These are phyloP conservation scores for Exophiala sideris DNA, from an alignment of 2,329 filamentous ascomycete species.

Conservation along the genomic window DNA sequence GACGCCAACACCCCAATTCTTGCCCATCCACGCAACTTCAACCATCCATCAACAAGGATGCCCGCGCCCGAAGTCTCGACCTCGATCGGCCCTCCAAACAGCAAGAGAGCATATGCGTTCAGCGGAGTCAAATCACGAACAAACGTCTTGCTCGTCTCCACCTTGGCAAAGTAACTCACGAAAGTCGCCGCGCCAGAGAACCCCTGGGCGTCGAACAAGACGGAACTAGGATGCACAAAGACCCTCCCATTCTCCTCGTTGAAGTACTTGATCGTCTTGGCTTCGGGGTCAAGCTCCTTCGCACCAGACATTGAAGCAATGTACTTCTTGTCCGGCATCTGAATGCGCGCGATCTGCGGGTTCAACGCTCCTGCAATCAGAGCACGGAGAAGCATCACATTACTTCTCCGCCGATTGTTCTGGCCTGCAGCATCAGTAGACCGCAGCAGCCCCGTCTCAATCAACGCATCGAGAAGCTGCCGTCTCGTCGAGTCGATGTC, in stretches of 20 bases:
- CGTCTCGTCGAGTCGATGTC: constrained; percentile 84
- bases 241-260: constrained; percentile 80
- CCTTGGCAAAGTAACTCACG: constrained; percentile 86
- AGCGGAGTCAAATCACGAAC: constrained; percentile 89
- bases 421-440: constrained; percentile 49
- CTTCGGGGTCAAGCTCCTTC: constrained; percentile 89
- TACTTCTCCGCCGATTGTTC: constrained; percentile 23
- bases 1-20: constrained; percentile 87
- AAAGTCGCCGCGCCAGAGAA: constrained; percentile 73
- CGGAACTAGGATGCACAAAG: constrained; percentile 88
- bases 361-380: constrained; percentile 70
- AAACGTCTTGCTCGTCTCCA: constrained; percentile 88
- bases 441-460: constrained; percentile 77
- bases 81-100: constrained; percentile 78
- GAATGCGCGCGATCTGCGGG: constrained; percentile 87
- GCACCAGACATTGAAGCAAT: constrained; percentile 81
- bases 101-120: constrained; percentile 80
- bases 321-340: constrained; percentile 95
- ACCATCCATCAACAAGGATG: constrained; percentile 87
- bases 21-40: constrained; percentile 84
- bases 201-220: constrained; percentile 83
- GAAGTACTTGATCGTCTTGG: constrained; percentile 87
- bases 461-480: constrained; percentile 81
- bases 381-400: constrained; percentile 59
- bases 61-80: constrained; percentile 86